Percentiles rank a stretch among this genome's conserved stretches.
phyloP scores from a whole-genome alignment of 2,329 filamentous ascomycete genomes.

The Madurella mycetomatis region DNA sequence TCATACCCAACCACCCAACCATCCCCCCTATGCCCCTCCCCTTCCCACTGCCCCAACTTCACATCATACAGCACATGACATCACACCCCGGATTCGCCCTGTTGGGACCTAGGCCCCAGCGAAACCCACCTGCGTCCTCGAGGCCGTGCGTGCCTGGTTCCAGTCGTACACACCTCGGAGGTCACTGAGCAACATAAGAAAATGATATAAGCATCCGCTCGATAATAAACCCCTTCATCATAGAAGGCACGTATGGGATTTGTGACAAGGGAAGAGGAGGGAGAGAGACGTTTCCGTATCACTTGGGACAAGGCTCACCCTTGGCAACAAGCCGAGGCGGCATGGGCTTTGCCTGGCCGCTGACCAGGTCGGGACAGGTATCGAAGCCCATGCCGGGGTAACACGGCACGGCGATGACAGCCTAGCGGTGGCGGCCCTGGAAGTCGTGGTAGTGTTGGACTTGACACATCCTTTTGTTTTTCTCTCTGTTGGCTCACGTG shows the following conservation, averaged over 20 bases:
- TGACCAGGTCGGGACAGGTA: conserved; percentile 42
- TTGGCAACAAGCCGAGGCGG: conserved; percentile 33
- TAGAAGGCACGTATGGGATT: too few species aligned
- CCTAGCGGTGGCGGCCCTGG: conserved; percentile 50
- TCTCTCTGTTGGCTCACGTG: too few species aligned
- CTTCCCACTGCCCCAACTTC: conserved; percentile 13
- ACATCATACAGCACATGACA: conserved; percentile 34
- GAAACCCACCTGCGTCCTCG: conserved; percentile 40
- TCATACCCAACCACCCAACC: neutral
- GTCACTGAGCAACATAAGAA: conserved; percentile 14
- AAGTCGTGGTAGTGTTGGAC: conserved; percentile 46
- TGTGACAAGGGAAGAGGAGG: neutral
- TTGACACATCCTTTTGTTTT: conserved; percentile 44
- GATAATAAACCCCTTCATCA: neutral
- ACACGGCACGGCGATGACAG: conserved; percentile 44
- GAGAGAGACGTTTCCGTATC: conserved; percentile 20
- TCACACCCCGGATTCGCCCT: conserved; percentile 36
- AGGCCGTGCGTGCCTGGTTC: conserved; percentile 45
- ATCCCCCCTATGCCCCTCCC: neutral
- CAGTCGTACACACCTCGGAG: conserved; percentile 42
- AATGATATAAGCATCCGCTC: neutral
- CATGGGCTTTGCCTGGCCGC: conserved; percentile 31
- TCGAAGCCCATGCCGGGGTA: conserved; percentile 47
- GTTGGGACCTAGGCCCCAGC: conserved; percentile 45
- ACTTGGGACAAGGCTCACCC: conserved; percentile 39